Conservation (phyloP, 176 grass and related monocot species). For the Phoenix dactylifera region DNA sequence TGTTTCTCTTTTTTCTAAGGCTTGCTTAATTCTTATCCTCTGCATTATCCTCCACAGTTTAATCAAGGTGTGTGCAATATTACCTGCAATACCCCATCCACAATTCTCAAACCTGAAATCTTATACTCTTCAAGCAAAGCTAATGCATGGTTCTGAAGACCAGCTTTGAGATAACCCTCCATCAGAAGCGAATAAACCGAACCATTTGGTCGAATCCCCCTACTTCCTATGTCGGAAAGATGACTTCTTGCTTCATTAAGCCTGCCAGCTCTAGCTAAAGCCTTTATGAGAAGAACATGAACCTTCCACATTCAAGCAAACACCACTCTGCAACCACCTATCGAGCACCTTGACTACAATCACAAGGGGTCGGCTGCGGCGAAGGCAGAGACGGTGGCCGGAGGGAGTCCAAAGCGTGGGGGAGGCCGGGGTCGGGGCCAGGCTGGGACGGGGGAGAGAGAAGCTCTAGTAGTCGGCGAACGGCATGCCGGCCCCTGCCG, state of each 20-base stretch:
- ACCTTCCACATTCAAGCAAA: background rate
- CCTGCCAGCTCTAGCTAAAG: background rate
- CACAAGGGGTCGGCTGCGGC: background rate
- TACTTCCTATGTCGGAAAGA: background rate
- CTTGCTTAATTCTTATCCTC: too few species aligned
- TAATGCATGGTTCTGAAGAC: background rate
- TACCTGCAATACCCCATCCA: background rate
- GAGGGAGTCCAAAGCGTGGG: too few species aligned
- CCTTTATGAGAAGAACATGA: background rate
- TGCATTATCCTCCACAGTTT: background rate
- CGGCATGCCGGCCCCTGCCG: too few species aligned
- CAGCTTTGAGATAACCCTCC: background rate
- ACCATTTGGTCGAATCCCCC: background rate
- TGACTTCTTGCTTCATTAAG: background rate
- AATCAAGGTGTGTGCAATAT: background rate
- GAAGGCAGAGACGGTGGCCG: too few species aligned
- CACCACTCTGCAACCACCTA: background rate
- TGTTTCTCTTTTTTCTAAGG: too few species aligned
- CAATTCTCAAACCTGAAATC: background rate
- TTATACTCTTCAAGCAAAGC: background rate
- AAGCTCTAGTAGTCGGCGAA: too few species aligned
- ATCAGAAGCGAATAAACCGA: background rate
- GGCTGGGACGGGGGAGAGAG: too few species aligned
- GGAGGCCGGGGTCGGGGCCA: too few species aligned
- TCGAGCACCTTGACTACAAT: background rate